Evolutionary conservation across 495 filamentous ascomycete species (phyloP).

Genomic region (Hyaloscypha variabilis): DNA sequence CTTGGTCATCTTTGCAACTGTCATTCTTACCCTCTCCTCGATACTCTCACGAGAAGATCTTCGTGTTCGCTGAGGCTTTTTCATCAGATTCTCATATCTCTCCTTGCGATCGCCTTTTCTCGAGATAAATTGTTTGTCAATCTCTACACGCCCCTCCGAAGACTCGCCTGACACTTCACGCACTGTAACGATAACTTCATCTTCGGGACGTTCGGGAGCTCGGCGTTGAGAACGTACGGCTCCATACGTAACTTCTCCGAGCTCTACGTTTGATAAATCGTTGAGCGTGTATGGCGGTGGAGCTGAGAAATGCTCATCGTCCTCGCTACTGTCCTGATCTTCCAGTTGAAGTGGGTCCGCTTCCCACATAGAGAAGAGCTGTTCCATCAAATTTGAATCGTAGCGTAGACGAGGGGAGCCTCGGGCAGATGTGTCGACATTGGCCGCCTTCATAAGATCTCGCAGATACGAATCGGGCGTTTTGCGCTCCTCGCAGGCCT

Average conservation of each 20-base stretch:
- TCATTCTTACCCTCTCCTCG: slow-evolving; percentile 2
- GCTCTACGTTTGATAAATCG: neutral
- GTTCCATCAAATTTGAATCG: neutral
- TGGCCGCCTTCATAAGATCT: neutral
- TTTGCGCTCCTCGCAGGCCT: neutral
- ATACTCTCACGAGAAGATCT: neutral
- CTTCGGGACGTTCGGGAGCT: neutral
- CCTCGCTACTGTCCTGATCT: neutral
- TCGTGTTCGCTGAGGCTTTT: neutral
- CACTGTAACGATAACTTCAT: neutral
- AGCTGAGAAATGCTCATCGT: neutral
- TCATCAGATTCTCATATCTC: neutral
- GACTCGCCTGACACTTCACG: slow-evolving; percentile 1
- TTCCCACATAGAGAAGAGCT: neutral
- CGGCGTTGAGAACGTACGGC: neutral
- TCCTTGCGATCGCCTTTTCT: neutral
- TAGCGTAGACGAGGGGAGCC: neutral
- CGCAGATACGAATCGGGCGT: neutral
- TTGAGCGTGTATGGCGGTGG: neutral
- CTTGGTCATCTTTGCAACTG: slow-evolving; percentile 26
- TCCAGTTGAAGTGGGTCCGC: neutral
- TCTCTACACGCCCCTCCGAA: neutral
- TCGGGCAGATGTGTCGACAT: neutral
- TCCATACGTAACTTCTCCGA: neutral
- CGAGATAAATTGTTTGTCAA: neutral